Base-by-base conservation (phyloP, 1,139 yeast species). In the Pichia sp. region DNA sequence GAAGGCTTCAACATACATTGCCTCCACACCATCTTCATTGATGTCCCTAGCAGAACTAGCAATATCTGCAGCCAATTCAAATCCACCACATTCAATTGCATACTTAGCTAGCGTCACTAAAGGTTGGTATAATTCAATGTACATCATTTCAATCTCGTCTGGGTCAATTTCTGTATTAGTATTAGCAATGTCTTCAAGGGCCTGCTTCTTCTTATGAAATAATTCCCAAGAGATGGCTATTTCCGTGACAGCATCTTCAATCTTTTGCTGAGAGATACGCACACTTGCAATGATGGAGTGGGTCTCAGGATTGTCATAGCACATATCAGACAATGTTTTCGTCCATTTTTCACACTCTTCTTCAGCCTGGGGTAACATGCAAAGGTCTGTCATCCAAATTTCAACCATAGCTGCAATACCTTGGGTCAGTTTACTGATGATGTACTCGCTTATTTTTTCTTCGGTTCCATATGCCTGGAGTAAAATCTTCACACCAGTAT, bases 381-480 rank as follows among this genome's bases (percentile, higher is more conserved):
- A 88, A 47, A 91, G 67, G 63, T 91, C 99, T 1, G 99, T 93
- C 98, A 91, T 91, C 96, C 97, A 91, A 42, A 93, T 85, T 60
- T 91, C 99, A 51, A 91, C 82, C 63, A 81, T 72, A 10, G 96
- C 82, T 48, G 88, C 78, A 22, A 86, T 66, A 0, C 93, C 96
- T 53, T 77, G 83, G 47, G 82, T 77, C 38, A 78, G 49, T 51
- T 77, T 78, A 43, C 65, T 66, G 35, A 69, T 53, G 22, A 82
- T 57, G 49, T 47, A 62, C 47, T 46, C 40, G 23, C 47, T 38
- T 10, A 54, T 51, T 9, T 47, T 38, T 2, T 46, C 45, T 3
- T 37, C 37, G 6, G 59, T 51, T 8, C 56, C 48, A 50, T 66
- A 66, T 5, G 65, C 59, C 11, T 37, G 44, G 6, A 50, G 24